A percentile compares a stretch with the other conserved stretches of the same genome.
These are phyloP conservation scores for Ogataea corticis DNA, from an alignment of 805 yeast species.

Conservation along the genomic window DNA sequence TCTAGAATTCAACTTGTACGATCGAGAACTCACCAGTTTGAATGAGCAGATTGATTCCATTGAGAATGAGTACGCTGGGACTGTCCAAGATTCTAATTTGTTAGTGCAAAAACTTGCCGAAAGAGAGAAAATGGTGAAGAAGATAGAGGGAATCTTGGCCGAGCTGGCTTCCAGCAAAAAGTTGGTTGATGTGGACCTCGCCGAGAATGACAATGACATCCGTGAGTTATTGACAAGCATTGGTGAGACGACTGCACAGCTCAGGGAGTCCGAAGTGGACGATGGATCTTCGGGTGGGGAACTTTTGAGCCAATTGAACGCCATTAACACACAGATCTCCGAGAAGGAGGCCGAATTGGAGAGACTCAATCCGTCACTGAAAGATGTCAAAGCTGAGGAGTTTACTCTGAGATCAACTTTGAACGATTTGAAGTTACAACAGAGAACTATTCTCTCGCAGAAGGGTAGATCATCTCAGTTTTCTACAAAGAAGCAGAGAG, in stretches of 20 bases:
- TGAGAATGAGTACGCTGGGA: constrained; percentile 55
- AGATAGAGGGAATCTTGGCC: constrained; percentile 46
- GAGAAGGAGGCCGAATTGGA: constrained; percentile 40
- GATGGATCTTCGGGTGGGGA: constrained; percentile 29
- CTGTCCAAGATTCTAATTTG: constrained; percentile 52
- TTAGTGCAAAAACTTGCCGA: constrained; percentile 58
- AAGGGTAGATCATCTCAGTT: constrained; percentile 70
- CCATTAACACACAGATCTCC: constrained; percentile 31
- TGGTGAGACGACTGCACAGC: constrained; percentile 49
- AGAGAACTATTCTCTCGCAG: constrained; percentile 64
- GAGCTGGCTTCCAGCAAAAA: constrained; percentile 50
- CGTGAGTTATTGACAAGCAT: constrained; percentile 48
- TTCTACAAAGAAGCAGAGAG: constrained; percentile 54
- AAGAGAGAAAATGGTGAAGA: constrained; percentile 53
- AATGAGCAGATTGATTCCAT: constrained; percentile 58
- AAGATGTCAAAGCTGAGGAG: constrained; percentile 43
- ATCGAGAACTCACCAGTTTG: constrained; percentile 69
- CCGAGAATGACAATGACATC: constrained; percentile 51
- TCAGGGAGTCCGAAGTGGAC: constrained; percentile 43
- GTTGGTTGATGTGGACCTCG: constrained; percentile 54
- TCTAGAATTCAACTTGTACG: constrained; percentile 72
- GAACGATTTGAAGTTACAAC: constrained; percentile 47
- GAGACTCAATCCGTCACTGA: constrained; percentile 42
- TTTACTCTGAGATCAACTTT: constrained; percentile 39
- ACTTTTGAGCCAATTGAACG: constrained; percentile 21